phyloP scores from a whole-genome alignment of 2,329 filamentous ascomycete genomes.

The Colletotrichum lindemuthianum region DNA sequence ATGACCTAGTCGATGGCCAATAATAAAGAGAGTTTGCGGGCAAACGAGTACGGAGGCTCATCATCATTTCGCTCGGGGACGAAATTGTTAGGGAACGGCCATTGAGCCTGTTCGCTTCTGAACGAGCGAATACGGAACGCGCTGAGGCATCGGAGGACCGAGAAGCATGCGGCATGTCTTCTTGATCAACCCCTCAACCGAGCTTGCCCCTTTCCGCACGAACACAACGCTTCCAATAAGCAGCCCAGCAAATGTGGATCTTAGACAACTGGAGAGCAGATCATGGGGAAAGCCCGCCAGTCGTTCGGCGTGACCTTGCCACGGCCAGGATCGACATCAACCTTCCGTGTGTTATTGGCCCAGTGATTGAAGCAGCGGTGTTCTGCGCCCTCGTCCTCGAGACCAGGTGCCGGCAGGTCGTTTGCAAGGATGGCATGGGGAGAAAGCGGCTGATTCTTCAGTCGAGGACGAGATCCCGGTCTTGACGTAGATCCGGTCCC shows the following conservation, averaged over 20 bases:
- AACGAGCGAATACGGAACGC: conserved; percentile 14
- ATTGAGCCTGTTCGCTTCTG: conserved; percentile 13
- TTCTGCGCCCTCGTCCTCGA: conserved; percentile 23
- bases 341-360: conserved; percentile 30
- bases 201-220: conserved; percentile 24
- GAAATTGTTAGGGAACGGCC: conserved; percentile 18
- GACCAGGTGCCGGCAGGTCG: conserved; percentile 36
- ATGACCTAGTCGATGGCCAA: conserved; percentile 24
- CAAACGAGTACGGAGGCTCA: conserved; percentile 8
- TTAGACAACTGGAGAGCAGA: conserved; percentile 22
- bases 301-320: conserved; percentile 33
- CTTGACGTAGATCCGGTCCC: conserved; percentile 36
- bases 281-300: conserved; percentile 26
- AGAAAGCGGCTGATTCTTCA: conserved; percentile 19
- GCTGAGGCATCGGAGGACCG: conserved; percentile 22
- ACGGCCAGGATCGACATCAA: conserved; percentile 27
- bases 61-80: conserved; percentile 27
- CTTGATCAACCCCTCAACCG: conserved; percentile 21
- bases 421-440: conserved; percentile 36
- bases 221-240: conserved; percentile 27
- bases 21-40: conserved; percentile 8
- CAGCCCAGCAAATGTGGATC: conserved; percentile 22
- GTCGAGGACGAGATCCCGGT: conserved; percentile 39
- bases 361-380: conserved; percentile 36
- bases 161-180: conserved; percentile 18